These are phyloP conservation scores for Colletotrichum kahawae DNA, from an alignment of 2,329 filamentous ascomycete genomes.

Conservation along the genomic window DNA sequence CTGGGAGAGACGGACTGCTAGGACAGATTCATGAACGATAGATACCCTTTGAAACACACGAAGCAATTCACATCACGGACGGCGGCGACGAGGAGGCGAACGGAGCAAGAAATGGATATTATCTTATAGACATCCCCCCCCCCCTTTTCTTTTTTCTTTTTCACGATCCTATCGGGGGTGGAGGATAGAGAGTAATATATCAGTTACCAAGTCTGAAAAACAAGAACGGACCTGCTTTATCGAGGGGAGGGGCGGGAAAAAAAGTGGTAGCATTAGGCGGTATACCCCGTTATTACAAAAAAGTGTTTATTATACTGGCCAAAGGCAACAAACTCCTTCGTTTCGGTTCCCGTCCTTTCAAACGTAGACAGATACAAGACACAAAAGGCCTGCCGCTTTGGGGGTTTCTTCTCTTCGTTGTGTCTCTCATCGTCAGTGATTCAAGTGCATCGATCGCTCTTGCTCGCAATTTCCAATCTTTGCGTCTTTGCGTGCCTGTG, in stretches of 20 bases:
- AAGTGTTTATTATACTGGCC: not conserved
- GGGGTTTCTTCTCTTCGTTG: not conserved
- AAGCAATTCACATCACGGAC: not conserved
- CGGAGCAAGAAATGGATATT: not conserved
- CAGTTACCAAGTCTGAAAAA: not conserved
- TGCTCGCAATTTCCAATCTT: not conserved
- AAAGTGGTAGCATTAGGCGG: not conserved
- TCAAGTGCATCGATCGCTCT: not conserved
- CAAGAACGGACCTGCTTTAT: not conserved
- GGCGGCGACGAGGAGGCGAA: not conserved
- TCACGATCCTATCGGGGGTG: not conserved
- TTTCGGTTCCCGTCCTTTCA: not conserved
- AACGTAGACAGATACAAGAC: not conserved
- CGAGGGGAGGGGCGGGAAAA: not conserved
- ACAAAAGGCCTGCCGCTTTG: not conserved
- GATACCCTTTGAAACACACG: conserved; percentile 1
- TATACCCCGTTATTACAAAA: conserved; percentile 2
- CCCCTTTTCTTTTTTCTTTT: not conserved
- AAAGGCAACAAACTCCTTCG: not conserved
- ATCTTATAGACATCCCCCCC: not conserved
- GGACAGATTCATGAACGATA: not conserved
- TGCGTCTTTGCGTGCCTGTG: not conserved
- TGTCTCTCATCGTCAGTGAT: not conserved
- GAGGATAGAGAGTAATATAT: not conserved
- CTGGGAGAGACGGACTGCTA: conserved; percentile 13